Percentiles rank a stretch among this genome's conserved stretches.
phyloP scores from a whole-genome alignment of 2,329 filamentous ascomycete genomes.

The Fusarium sp. region DNA sequence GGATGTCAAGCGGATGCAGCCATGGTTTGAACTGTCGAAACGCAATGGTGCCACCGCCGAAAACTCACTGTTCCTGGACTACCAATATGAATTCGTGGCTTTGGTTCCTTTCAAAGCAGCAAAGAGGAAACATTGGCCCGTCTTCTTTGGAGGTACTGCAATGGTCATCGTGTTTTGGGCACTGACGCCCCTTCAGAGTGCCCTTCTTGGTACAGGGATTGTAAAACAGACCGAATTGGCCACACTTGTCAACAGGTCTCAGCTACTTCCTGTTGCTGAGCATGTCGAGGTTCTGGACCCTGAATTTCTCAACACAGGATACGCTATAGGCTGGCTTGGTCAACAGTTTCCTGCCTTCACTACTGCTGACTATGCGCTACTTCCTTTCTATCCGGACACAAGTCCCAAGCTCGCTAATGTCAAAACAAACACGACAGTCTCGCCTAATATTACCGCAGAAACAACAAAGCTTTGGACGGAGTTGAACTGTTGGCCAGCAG shows the following conservation, averaged over 20 bases:
- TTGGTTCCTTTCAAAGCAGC: slow-evolving; percentile 50
- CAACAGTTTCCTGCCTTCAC: slow-evolving; percentile 60
- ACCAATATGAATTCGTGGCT: slow-evolving; percentile 59
- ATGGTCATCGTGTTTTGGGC: slow-evolving; percentile 67
- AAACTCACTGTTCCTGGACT: slow-evolving; percentile 64
- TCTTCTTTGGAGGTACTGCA: slow-evolving; percentile 60
- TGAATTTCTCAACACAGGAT: slow-evolving; percentile 58
- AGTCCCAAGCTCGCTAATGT: not conserved
- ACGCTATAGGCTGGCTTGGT: slow-evolving; percentile 60
- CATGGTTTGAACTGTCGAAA: slow-evolving; percentile 69
- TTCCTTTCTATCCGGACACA: slow-evolving; percentile 55
- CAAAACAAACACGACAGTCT: slow-evolving; percentile 35
- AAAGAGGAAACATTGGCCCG: slow-evolving; percentile 60
- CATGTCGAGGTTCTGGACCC: slow-evolving; percentile 48
- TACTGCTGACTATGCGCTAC: slow-evolving; percentile 55
- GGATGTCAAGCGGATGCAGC: slow-evolving; percentile 69
- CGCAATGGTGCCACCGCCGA: slow-evolving; percentile 55
- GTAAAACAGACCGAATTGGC: slow-evolving; percentile 41
- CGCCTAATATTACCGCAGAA: not conserved
- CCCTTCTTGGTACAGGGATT: slow-evolving; percentile 60
- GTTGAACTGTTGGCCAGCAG: slow-evolving; percentile 54
- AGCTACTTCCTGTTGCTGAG: slow-evolving; percentile 34
- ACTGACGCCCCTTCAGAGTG: slow-evolving; percentile 66
- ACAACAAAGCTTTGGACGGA: slow-evolving; percentile 53
- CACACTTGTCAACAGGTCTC: slow-evolving; percentile 9